A percentile compares a stretch with the other conserved stretches of the same genome.
Conservation (phyloP, 345 rosid genomes). For the Bruguiera gymnorhiza region DNA sequence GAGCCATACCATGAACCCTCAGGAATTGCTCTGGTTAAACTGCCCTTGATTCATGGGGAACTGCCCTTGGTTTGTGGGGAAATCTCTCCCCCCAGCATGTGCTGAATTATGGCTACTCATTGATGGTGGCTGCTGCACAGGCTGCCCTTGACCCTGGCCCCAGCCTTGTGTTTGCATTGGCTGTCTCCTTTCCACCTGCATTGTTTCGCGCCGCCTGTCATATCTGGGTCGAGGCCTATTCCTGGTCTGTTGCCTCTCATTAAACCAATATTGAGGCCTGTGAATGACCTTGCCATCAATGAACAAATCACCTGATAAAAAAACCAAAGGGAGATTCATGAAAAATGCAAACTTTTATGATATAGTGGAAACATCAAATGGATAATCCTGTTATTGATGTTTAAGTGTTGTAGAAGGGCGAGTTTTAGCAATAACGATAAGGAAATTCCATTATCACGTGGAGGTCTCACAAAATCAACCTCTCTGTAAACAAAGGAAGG, state of each 20-base stretch:
- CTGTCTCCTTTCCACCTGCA: conserved; percentile 69
- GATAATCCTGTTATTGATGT: background rate
- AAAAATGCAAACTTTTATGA: background rate
- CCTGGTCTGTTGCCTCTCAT: conserved; percentile 53
- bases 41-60: conserved; percentile 12
- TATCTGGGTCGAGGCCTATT: conserved; percentile 60
- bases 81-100: conserved; percentile 3
- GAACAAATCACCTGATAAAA: conserved; percentile 65
- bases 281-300: conserved; percentile 84
- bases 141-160: conserved; percentile 25
- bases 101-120: background rate
- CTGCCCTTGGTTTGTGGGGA: conserved; percentile 12
- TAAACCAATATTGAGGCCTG: conserved; percentile 71
- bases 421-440: no score
- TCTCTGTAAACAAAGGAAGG: no score
- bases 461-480: no score
- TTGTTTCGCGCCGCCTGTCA: conserved; percentile 66
- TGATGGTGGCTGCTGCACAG: conserved; percentile 24
- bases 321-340: background rate
- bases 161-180: conserved; percentile 35
- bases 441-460: no score
- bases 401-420: background rate
- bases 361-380: background rate
- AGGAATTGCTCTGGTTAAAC: conserved; percentile 6
- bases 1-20: background rate